Evolutionary conservation across 1,284 basidiomycete genomes (phyloP), one percentile per base, ranked within the genome.

Genomic region (Anthracocystis setariae): DNA sequence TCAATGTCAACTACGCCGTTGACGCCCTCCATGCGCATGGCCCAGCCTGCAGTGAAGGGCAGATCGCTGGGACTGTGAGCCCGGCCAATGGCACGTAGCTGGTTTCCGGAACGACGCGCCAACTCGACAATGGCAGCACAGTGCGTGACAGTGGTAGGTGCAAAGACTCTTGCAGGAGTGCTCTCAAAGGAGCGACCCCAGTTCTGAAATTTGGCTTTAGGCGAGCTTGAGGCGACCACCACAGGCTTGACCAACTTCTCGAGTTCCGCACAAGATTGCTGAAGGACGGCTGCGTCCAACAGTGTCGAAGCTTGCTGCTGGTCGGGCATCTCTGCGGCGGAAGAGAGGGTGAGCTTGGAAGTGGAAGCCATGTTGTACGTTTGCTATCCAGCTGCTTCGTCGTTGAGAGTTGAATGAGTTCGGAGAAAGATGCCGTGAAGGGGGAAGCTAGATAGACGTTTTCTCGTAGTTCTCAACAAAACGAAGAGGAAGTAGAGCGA

Each of bases 21-120:
- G 25, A 83, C 52, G 12, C 73, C 68, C 32, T 81, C 76, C 71
- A 78, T 81, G 18, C 80, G 76, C 25, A 83, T 64, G 8, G 73
- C 72, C 79, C 80, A 83, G 29, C 73, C 78, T 21, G 78, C 73
- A 21, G 73, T 80, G 53, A 80, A 75, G 27, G 74, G 72, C 50
- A 98, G 86, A 84, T 98, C 95, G 81, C 90, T 92, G 10, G 95
- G 96, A 68, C 90, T 92, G 84, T 98, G 95, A 0, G 93, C 94
- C 9, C 93, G 89, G 9, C 94, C 95, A 25, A 90, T 90, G 0
- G 92, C 91, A 55, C 94, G 89, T 37, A 98, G 86, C 27, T 87
- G 86, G 71, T 88, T 88, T 12, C 87, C 85, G 78, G 92, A 88
- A 43, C 91, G 85, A 13, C 90, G 86, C 0, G 94, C 94, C 23